Evolutionary conservation across 495 filamentous ascomycete species (phyloP), one percentile per base, ranked within the genome.

Genomic region (Daldinia loculata): DNA sequence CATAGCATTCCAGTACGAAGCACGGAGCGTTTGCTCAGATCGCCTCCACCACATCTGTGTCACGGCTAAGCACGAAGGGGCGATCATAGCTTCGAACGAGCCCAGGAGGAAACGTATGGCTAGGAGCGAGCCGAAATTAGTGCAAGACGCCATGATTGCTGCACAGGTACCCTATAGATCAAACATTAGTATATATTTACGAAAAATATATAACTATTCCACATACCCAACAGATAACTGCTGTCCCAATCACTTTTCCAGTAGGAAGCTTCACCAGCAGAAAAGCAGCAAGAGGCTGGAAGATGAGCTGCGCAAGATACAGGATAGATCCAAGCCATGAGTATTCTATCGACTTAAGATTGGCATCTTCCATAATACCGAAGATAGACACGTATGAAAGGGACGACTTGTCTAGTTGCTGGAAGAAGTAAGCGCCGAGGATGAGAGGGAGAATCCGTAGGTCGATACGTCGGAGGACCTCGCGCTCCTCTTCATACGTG

Each of bases 31-130:
- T 73, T 87, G 83, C 74, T 85, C 83, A 29, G 77, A 69, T 14
- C 85, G 81, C 38, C 83, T 76, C 76, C 83, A 87, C 84, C 84
- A 87, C 84, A 86, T 86, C 76, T 86, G 84, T 24, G 83, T 83
- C n/a, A 86, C 78, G 7, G 84, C 84, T 12, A 87, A 78, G 58
- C 81, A 84, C 19, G 78, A 76, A 4, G 84, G 85, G 6, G 83
- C 84, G 67, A 82, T 79, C 76, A 80, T 78, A 27, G 82, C 77
- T 69, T 82, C 78, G 65, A 84, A 83, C 3, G 77, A 72, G 19
- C 80, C 75, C 17, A 86, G 74, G 15, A 81, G 38, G 62, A 83
- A 83, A n/a, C 81, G 77, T 27, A 80, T 53, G 8, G 74, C 79
- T 41, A 87, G 76, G 15, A 87, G 77, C 15, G 80, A 81, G 1